Evolutionary conservation across 176 grass and related monocot species (phyloP).

Genomic region (Carex kokanica): DNA sequence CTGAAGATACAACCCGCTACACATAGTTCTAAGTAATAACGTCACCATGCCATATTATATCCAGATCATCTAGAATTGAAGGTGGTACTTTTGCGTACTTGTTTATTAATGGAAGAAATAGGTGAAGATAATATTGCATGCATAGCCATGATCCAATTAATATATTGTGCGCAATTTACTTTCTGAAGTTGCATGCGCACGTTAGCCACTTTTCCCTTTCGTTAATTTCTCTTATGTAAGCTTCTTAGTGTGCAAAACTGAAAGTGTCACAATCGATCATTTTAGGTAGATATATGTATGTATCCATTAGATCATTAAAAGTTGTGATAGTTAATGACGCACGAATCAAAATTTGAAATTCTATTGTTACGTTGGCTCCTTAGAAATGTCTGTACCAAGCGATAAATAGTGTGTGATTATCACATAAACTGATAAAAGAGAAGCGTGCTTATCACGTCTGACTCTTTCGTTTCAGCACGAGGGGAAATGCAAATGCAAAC

Average conservation of each 20-base stretch:
- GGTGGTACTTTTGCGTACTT: too few relatives aligned
- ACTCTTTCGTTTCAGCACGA: background rate
- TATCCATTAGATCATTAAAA: background rate
- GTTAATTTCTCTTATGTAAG: background rate
- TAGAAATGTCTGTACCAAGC: too few relatives aligned
- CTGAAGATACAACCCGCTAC: background rate
- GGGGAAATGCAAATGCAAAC: background rate
- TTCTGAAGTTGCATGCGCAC: too few relatives aligned
- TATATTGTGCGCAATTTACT: too few relatives aligned
- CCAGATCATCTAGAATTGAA: too few relatives aligned
- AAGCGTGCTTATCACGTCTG: background rate
- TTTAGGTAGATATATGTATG: background rate
- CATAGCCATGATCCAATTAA: too few relatives aligned
- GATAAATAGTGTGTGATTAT: background rate
- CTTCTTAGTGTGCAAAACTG: too few relatives aligned
- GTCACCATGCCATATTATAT: too few relatives aligned
- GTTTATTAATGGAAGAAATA: too few relatives aligned
- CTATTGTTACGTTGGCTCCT: too few relatives aligned
- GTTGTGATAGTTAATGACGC: background rate
- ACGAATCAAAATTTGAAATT: background rate
- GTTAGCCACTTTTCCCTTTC: background rate
- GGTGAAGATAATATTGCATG: too few relatives aligned
- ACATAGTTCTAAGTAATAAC: too few relatives aligned
- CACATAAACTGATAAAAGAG: background rate
- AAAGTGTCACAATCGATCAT: conserved; percentile 11